Percentiles rank a stretch among this genome's conserved stretches.
Evolutionary conservation across 2,329 filamentous ascomycete genomes (phyloP).

Genomic region (Diaporthe eres): DNA sequence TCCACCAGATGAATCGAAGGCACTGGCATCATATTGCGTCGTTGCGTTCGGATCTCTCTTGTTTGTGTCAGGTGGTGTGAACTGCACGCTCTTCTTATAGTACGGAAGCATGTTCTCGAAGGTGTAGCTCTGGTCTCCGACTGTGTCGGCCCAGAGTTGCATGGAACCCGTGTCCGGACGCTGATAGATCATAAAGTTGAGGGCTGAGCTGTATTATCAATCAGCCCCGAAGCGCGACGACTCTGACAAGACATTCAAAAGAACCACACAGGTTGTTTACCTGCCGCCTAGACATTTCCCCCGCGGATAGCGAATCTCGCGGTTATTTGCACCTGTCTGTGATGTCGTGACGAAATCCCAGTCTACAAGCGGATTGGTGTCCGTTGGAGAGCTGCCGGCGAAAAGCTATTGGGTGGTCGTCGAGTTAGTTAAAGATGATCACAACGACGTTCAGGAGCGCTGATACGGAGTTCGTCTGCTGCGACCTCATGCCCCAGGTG

Average conservation of each 20-base stretch:
- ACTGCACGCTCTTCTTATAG: slow-evolving; percentile 7
- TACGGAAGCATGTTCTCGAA: slow-evolving; percentile 29
- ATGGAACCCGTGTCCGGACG: slow-evolving; percentile 2
- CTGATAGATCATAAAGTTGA: slow-evolving; percentile 25
- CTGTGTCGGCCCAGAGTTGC: slow-evolving; percentile 14
- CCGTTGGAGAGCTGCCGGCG: slow-evolving; percentile 3
- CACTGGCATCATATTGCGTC: background rate
- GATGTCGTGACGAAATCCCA: slow-evolving; percentile 28
- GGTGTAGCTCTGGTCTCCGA: slow-evolving; percentile 16
- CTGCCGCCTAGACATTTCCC: slow-evolving; percentile 5
- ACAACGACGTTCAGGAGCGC: background rate
- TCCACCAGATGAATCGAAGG: slow-evolving; percentile 3
- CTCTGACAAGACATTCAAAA: background rate
- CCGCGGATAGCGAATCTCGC: background rate
- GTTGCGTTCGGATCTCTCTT: background rate
- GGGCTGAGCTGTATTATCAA: background rate
- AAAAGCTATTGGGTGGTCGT: background rate
- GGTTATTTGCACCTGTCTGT: slow-evolving; percentile 11
- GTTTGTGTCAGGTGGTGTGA: background rate
- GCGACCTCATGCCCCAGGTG: no score
- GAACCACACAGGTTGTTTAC: background rate
- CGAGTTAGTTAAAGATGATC: background rate
- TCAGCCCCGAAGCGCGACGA: background rate
- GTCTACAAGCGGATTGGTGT: slow-evolving; percentile 15
- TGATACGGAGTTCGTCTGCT: no score